Conservation (phyloP, 306 rosid species). For the Acacia melanoxylon region DNA sequence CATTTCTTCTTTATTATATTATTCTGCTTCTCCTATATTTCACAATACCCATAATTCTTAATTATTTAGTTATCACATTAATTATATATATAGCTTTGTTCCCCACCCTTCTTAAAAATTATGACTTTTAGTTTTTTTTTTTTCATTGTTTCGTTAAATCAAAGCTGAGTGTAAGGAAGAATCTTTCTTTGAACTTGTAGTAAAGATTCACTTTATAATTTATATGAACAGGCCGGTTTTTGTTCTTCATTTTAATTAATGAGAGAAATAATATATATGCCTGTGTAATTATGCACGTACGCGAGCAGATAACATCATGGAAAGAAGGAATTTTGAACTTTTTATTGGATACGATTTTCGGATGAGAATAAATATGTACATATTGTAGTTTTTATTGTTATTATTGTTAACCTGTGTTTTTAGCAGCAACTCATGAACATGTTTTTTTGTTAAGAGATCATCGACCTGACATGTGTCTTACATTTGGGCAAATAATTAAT, state of each 20-base stretch:
- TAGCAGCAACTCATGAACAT: not conserved
- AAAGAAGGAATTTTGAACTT: not conserved
- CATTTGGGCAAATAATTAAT: not conserved
- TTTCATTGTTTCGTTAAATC: not conserved
- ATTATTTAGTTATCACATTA: not conserved
- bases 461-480: not conserved
- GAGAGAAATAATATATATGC: not conserved
- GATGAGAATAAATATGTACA: not conserved
- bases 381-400: not conserved
- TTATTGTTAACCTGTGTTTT: not conserved
- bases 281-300: too few relatives aligned
- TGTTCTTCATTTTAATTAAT: not conserved
- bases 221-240: not conserved
- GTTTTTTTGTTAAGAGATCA: not conserved
- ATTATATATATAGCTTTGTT: not conserved
- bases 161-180: not conserved
- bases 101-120: not conserved
- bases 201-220: not conserved
- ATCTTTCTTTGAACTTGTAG: not conserved
- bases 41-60: not conserved
- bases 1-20: not conserved
- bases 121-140: not conserved
- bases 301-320: not conserved
- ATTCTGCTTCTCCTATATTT: not conserved
- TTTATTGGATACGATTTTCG: not conserved